Evolutionary conservation across 352 stramenopile genomes (phyloP), one percentile per base, ranked within the genome.

Genomic region (Pythium rhizo-oryzae): DNA sequence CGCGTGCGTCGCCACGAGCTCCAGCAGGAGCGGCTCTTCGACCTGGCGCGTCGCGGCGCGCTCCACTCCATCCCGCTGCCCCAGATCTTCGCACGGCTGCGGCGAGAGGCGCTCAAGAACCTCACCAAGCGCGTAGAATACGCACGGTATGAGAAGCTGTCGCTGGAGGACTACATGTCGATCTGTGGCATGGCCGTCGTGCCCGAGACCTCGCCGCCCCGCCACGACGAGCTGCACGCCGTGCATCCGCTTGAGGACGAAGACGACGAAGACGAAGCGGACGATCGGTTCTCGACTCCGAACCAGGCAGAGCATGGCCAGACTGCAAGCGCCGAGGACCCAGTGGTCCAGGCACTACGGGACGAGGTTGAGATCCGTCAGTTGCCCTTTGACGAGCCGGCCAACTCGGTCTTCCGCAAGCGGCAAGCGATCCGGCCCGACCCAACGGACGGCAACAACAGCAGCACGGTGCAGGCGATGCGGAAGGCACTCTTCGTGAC

Each of bases 101-200:
- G 81, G 8, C 71, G 82, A 6, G 82, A 91, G 72, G 75, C 74
- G 9, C 62, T 88, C 9, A 74, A 84, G 30, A 84, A 90, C 49
- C 71, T 85, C n/a, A 73, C 74, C 18, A 72, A 71, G 15, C 74
- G 76, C 30, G 21, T 80, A 6, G 74, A 84, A 56, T 59, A 77
- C 16, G 72, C 69, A 1, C 55, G 71, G 19, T 87, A 85, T 33
- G 82, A 88, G 56, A 79, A 75, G 56, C 80, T 86, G 62, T 65
- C 77, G 0, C 30, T 88, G 46, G 77, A 88, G 13, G 81, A 88
- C 52, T 90, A 87, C 59, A 85, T 90, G 81, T 83, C 62, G n/a
- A 78, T 72, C n/a, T 90, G 81, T 62, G 81, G 78, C 7, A 63
- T 75, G 54, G 71, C 77, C 16, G 71, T 78, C 5, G 60, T 72